These are phyloP conservation scores for Adansonia gregorii DNA, from an alignment of 441 rosid genomes.

Conservation along the genomic window DNA sequence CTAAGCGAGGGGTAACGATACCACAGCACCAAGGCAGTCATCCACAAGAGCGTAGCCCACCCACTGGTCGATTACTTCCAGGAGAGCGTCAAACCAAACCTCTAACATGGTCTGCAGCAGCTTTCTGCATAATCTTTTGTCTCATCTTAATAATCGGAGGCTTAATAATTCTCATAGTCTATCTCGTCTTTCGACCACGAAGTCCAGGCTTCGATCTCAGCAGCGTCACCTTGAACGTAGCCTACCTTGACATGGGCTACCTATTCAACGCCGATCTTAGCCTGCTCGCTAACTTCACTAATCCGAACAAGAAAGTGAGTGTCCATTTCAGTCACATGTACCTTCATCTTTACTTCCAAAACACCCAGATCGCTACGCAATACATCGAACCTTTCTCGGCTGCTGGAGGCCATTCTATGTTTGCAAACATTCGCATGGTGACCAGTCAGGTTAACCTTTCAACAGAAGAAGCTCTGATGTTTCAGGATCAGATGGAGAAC, in stretches of 20 bases:
- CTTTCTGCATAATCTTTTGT: slow-evolving; percentile 62
- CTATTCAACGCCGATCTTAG: slow-evolving; percentile 67
- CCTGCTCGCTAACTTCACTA: slow-evolving; percentile 75
- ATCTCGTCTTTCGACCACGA: slow-evolving; percentile 74
- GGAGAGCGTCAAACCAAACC: slow-evolving; percentile 37
- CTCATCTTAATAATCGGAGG: slow-evolving; percentile 62
- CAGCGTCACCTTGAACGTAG: slow-evolving; percentile 67
- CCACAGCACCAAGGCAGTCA: not conserved
- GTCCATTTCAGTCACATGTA: slow-evolving; percentile 66
- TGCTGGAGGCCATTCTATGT: slow-evolving; percentile 42
- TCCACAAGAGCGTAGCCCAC: not conserved
- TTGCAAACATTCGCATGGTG: slow-evolving; percentile 55
- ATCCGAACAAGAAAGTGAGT: slow-evolving; percentile 71
- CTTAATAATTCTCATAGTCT: slow-evolving; percentile 61
- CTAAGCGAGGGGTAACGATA: too few relatives aligned
- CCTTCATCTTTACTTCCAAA: slow-evolving; percentile 70
- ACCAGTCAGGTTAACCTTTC: slow-evolving; percentile 75
- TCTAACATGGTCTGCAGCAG: slow-evolving; percentile 46
- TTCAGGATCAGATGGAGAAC: slow-evolving; percentile 50
- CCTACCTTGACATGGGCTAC: slow-evolving; percentile 64
- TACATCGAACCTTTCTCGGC: slow-evolving; percentile 67
- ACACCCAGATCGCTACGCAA: slow-evolving; percentile 60
- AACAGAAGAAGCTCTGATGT: slow-evolving; percentile 38
- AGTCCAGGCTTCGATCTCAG: slow-evolving; percentile 61
- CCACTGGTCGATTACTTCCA: not conserved